These are phyloP conservation scores for Nitzschia sp. DNA, from an alignment of 108 stramenopile species.

Conservation along the genomic window DNA sequence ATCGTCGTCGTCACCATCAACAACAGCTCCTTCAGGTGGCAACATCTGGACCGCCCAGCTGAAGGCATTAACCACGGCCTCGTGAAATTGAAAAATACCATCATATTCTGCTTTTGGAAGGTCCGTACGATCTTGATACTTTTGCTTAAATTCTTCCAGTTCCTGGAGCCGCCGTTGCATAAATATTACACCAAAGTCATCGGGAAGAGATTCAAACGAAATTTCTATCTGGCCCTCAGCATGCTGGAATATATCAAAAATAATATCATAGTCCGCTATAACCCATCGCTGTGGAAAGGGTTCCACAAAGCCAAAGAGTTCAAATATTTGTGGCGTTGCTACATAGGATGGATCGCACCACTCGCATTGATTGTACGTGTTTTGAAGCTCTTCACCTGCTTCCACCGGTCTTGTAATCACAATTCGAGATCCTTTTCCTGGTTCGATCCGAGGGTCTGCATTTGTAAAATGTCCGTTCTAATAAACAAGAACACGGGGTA, in stretches of 20 bases:
- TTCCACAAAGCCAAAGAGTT: constrained; percentile 16
- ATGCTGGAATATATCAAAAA: neutral
- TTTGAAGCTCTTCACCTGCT: constrained; percentile 8
- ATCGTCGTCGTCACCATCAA: too few species aligned
- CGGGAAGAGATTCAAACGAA: neutral
- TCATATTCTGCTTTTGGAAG: neutral
- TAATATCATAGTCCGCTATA: neutral
- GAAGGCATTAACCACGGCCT: neutral
- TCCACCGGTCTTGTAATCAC: neutral
- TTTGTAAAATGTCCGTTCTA: constrained; percentile 10
- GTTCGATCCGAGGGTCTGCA: neutral
- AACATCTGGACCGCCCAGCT: neutral
- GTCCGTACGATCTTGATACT: neutral
- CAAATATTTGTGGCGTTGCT: constrained; percentile 13
- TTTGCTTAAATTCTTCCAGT: neutral
- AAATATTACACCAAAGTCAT: neutral
- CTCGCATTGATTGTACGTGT: too few species aligned
- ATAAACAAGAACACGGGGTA: neutral
- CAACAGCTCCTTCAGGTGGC: too few species aligned
- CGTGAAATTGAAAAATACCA: neutral
- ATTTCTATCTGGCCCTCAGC: neutral
- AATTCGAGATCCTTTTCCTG: neutral
- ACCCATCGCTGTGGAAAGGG: constrained; percentile 14
- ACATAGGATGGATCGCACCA: neutral
- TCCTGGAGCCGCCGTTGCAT: neutral